These are phyloP conservation scores for Yarrowia deformans DNA, from an alignment of 805 yeast genomes.

Conservation along the genomic window DNA sequence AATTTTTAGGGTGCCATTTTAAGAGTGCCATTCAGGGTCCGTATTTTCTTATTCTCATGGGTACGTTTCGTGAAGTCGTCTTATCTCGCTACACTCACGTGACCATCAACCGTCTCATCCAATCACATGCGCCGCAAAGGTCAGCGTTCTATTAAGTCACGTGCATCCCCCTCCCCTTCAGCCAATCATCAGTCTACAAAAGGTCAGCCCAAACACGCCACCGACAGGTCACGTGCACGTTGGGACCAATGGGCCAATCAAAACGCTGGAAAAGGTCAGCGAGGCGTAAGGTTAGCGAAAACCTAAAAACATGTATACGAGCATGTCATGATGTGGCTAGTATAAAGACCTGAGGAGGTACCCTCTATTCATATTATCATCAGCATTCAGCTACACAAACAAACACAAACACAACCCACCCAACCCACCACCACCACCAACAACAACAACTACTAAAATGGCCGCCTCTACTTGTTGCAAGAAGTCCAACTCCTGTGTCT, in stretches of 20 bases:
- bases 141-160: constrained; percentile 1
- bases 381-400: constrained; percentile 2
- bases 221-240: background rate
- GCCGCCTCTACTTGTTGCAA: constrained; percentile 50
- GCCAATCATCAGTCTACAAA: background rate
- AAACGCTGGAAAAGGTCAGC: constrained; percentile 17
- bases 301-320: constrained; percentile 11
- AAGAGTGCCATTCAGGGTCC: too few species aligned
- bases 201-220: constrained; percentile 19
- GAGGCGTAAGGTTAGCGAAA: background rate
- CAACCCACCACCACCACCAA: constrained; percentile 1
- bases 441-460: constrained; percentile 6
- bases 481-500: constrained; percentile 58
- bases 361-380: background rate
- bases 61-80: too few species aligned
- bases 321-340: constrained; percentile 21
- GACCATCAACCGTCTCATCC: background rate
- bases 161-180: background rate
- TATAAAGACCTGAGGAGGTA: constrained; percentile 2
- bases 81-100: background rate
- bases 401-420: constrained; percentile 7
- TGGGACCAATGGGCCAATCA: constrained; percentile 29
- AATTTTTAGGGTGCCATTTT: too few species aligned
- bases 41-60: too few species aligned
- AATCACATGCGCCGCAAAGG: constrained; percentile 6